Base-by-base conservation (phyloP, 148 eudicot species). In the Amaranthus hypochondriacus region DNA sequence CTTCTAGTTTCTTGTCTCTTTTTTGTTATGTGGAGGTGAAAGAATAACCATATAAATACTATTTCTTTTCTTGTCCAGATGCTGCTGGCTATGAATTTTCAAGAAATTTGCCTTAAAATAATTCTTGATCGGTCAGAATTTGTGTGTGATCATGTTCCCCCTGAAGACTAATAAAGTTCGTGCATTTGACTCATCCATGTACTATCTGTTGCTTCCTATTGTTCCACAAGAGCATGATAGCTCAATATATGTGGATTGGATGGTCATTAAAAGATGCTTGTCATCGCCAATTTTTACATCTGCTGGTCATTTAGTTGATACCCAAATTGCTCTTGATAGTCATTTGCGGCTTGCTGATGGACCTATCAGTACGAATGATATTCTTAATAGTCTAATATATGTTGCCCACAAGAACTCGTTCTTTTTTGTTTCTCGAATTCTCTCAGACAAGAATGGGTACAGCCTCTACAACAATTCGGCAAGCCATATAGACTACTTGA, bases 181-280 rank as follows among this genome's bases (percentile, higher is more conserved):
- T 74, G 77, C 73, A 48, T 81, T 79, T 15, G 62, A 79, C 53
- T 79, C 92, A 44, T 75, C 86, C 53, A 85, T 83, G 15, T 86
- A 80, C 79, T 96, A 96, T 71, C 79, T 96, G 62, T 77, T 96
- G 84, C 94, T 96, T 72, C 99, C 99, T 59, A 85, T 96, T 67
- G 77, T 77, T 66, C 54, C 47, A 62, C 71, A 65, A 68, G 85
- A 85, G 53, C 21, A 67, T 51, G 74, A 69, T 54, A 73, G 68
- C 28, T 71, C 56, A 67, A 79, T 88, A 79, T 72, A 77, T 64
- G 84, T 92, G 21, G 97, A 96, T 76, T 96, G 99, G 99, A 82
- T 69, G 71, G 73, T 84, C 48, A 71, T 96, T 47, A 90, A 72
- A 68, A 92, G 83, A 85, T 92, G 97, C 74, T 83, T 96, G 78